phyloP scores from a whole-genome alignment of 1,284 basidiomycete genomes.

The Phaffia rhodozyma region DNA sequence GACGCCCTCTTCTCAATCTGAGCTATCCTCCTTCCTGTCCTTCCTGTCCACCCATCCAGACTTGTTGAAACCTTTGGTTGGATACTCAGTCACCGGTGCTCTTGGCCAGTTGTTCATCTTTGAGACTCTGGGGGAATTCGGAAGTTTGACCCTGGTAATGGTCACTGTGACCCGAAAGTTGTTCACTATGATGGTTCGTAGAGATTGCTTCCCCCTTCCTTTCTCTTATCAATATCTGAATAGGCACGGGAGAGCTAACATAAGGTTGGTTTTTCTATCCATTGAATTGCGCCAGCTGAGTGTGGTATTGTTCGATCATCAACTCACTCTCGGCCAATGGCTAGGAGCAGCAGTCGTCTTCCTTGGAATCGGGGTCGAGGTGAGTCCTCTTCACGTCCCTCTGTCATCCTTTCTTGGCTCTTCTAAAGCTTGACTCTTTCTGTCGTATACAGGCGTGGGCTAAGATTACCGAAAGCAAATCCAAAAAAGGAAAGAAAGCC shows the following conservation, averaged over 20 bases:
- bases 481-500: background rate
- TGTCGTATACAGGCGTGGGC: background rate
- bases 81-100: constrained; percentile 83
- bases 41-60: constrained; percentile 73
- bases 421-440: background rate
- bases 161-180: constrained; percentile 95
- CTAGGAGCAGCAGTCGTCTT: constrained; percentile 80
- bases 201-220: background rate
- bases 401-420: background rate
- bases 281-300: constrained; percentile 44
- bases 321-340: constrained; percentile 78
- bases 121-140: constrained; percentile 92
- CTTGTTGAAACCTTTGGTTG: constrained; percentile 60
- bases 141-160: constrained; percentile 81
- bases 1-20: constrained; percentile 39
- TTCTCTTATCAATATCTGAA: background rate
- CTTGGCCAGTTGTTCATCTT: constrained; percentile 96
- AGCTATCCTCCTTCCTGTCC: constrained; percentile 54
- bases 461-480: background rate
- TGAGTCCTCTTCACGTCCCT: background rate
- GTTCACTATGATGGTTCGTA: constrained; percentile 73
- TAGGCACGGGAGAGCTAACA: too few species aligned
- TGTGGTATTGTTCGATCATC: constrained; percentile 84
- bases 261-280: background rate
- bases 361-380: constrained; percentile 84